Percentiles rank a stretch among this genome's conserved stretches.
Evolutionary conservation across 257 asterid genomes (phyloP).

Genomic region (Fraxinus anomala): DNA sequence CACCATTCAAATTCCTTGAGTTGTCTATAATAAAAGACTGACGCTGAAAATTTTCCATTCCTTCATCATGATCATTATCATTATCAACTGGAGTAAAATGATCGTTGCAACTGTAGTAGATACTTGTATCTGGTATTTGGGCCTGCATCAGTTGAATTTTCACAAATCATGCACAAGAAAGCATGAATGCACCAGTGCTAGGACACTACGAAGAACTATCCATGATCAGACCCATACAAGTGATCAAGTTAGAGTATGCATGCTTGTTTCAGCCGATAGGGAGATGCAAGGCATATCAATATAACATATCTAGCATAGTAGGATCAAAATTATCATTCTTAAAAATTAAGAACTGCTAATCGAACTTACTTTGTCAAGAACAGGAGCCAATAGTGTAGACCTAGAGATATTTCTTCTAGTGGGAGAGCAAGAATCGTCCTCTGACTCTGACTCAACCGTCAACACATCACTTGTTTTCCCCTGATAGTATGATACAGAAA

Average conservation of each 20-base stretch:
- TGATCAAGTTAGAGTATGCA: neutral
- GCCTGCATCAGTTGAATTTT: constrained; percentile 44
- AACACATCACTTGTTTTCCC: constrained; percentile 53
- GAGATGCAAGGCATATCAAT: neutral
- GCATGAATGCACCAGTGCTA: constrained; percentile 9
- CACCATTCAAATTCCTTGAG: constrained; percentile 26
- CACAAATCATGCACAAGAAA: constrained; percentile 26
- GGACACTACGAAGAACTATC: neutral
- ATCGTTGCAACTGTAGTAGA: constrained; percentile 73
- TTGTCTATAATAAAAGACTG: constrained; percentile 33
- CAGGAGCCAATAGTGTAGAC: constrained; percentile 44
- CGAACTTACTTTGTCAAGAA: constrained; percentile 72
- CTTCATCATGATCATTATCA: constrained; percentile 34
- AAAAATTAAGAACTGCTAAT: neutral
- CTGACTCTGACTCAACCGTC: constrained; percentile 58
- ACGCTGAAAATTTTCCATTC: neutral
- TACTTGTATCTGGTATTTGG: constrained; percentile 54
- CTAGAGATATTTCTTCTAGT: constrained; percentile 42
- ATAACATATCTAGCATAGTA: constrained; percentile 12
- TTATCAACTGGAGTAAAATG: constrained; percentile 48
- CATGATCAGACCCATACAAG: constrained; percentile 15
- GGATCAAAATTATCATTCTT: neutral
- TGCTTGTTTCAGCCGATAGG: constrained; percentile 10
- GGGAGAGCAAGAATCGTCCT: constrained; percentile 59
- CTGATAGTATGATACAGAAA: constrained; percentile 40